Base-by-base conservation (phyloP, 2,329 filamentous ascomycete species). In the Elsinoe perseae region DNA sequence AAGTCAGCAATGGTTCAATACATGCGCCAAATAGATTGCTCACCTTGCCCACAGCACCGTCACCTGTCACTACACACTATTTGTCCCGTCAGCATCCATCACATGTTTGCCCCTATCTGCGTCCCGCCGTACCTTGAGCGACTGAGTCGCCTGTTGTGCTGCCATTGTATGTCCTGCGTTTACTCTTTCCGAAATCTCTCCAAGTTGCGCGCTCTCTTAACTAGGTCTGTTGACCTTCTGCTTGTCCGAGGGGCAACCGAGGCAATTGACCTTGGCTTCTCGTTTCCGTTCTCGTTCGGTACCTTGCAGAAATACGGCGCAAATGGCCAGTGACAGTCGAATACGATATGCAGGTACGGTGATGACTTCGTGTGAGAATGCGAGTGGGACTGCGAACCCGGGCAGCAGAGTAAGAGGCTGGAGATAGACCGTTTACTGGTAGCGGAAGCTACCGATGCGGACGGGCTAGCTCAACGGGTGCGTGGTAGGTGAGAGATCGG, bases 21-120 rank as follows among this genome's bases (percentile, higher is more conserved):
- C 58, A 50, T 54, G 53, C 48, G 30, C 48, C 60, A 58, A 18
- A 34, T 16, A 20, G 40, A n/a, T 57, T 36, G 72, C 78, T 75
- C 75, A 95, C 91, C 83, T 98, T 98, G 75, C 93, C 93, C 67
- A 98, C 93, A 71, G 93, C 93, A 88, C 93, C 93, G 74, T 98
- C 93, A 77, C 93, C 93, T 61, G 93, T 97, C 70, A 98, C 93
- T 71, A 98, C 93, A 74, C 93, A 98, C 90, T 96, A 67, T 60
- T 34, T 65, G 60, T 50, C 21, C 36, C 50, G 44, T 58, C 54
- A 57, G 52, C 30, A 58, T 6, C 57, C 56, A 59, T 54, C 36
- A 63, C 57, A 55, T 58, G 50, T 53, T 44, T 56, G 34, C 14
- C 44, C 40, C 32, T 50, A 36, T 54, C 63, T 67, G 52, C 56